Percentiles rank a stretch among this genome's conserved stretches.
phyloP scores from a whole-genome alignment of 2,329 filamentous ascomycete species.

The Trichophyton equinum region DNA sequence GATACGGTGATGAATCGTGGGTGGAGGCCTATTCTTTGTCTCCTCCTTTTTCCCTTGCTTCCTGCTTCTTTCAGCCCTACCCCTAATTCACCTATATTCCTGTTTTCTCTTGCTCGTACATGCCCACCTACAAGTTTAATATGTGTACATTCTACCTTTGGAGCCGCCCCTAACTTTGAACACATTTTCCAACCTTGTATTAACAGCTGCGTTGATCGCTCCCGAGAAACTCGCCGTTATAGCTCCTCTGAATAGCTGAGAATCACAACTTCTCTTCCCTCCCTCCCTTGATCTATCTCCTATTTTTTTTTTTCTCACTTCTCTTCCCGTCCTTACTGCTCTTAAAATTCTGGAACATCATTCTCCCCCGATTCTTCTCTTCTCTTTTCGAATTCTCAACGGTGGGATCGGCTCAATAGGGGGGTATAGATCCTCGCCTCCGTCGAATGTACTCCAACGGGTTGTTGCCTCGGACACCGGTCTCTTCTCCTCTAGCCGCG shows the following conservation, averaged over 20 bases:
- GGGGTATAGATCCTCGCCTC: neutral
- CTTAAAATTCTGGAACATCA: neutral
- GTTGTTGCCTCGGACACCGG: neutral
- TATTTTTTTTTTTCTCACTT: neutral
- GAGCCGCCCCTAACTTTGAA: neutral
- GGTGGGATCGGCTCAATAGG: neutral
- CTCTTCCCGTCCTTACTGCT: too few species aligned
- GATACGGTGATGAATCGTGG: conserved; percentile 1
- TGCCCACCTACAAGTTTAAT: neutral
- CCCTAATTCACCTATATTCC: neutral
- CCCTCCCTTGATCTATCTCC: neutral
- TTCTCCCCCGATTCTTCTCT: neutral
- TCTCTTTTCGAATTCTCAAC: conserved; percentile 3
- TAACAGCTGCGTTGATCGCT: conserved; percentile 9
- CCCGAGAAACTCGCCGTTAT: conserved; percentile 2
- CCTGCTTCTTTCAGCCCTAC: neutral
- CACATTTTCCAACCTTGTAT: conserved; percentile 4
- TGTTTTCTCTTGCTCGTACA: neutral
- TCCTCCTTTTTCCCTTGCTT: neutral
- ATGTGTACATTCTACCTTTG: conserved; percentile 7
- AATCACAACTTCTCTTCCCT: neutral
- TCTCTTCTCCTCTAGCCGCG: neutral
- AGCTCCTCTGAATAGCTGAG: neutral
- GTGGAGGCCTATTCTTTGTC: neutral
- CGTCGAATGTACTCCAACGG: neutral